Evolutionary conservation across 176 grass and related monocot species (phyloP), one percentile per base, ranked within the genome.

Genomic region (Lolium multiflorum): DNA sequence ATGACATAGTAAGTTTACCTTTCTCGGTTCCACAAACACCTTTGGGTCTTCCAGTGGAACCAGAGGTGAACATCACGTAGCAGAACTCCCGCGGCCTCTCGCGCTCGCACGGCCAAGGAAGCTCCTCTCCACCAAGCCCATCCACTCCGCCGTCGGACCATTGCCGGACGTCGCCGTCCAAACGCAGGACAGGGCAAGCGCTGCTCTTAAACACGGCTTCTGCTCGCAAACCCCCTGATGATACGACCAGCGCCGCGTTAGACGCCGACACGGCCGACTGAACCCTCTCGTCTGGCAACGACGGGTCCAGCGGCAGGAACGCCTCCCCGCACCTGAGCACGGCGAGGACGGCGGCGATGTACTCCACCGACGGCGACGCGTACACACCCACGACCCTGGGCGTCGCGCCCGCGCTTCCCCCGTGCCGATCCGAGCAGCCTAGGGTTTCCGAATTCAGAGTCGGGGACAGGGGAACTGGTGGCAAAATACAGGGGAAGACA

Each of bases 41-140:
- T 51, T 94, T 98, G 6, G 93, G 88, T 79, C 90, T 98, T 69
- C 96, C 93, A 0, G 89, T 98, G 46, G 93, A 98, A 94, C 96
- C 96, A 38, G 96, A 98, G 7, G 93, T 95, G 80, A 93, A 95
- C 93, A 98, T 95, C 78, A 98, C 44, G 31, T 95, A 95, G 88
- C 93, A 98, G 80, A 90, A 98, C 58, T 81, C 73, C 21, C 88
- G 77, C 0, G 0, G 79, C 21, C 11, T 71, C 43, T 79, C 47
- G 4, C 3, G 49, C 56, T 91, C 68, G 24, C 96, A 98, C 0
- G 90, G 91, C 95, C 95, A 94, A 7, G 14, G 22, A 70, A 89
- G 85, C 31, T 85, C 89, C 13, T 86, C 49, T 16, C 55, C 22
- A 65, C n/a, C n/a, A 98, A 85, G 15, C 95, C 24, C 81, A 74